Evolutionary conservation across 129 eudicot species (phyloP), one percentile per base, ranked within the genome.

Genomic region (Smallanthus sonchifolius): DNA sequence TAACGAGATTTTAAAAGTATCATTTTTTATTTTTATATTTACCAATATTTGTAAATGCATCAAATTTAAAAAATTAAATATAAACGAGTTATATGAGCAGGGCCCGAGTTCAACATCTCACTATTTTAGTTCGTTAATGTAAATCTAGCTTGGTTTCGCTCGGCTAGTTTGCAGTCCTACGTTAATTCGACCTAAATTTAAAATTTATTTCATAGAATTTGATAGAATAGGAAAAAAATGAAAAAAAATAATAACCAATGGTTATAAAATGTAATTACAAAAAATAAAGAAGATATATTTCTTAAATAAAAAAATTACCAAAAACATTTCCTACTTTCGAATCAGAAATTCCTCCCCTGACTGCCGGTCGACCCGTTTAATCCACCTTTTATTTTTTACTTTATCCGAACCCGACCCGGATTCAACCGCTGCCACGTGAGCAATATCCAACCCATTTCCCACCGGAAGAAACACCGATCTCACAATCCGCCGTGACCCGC

Each of bases 391-490:
- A n/a, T 47, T 64, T 4, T 69, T 57, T 6, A 56, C 34, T 17
- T 78, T 77, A 2, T 45, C 79, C 2, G 37, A 76, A 20, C 75
- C 66, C 70, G 44, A 52, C 19, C 79, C 81, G 56, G 74, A 52
- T 16, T 74, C 84, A 3, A 36, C 30, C 1, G 89, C 89, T 0
- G 84, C 92, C 16, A 88, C 92, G 66, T 91, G 87, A n/a, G 88
- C 95, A 5, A 88, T 88, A 45, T 91, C 88, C 65, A 91, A 69
- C 43, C 97, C 92, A 17, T 81, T 76, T 28, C 95, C 95, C 20
- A 91, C 95, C 79, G 97, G 97, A 69, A 88, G 34, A 65, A 84
- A 84, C 62, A 83, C 88, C 24, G 92, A 76, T 52, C 96, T 75
- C 28, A 91, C 96, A 30, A 91, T 69, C 75, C 75, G 81, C 69